phyloP scores from a whole-genome alignment of 2,329 filamentous ascomycete genomes.

The Phialemonium atrogriseum region DNA sequence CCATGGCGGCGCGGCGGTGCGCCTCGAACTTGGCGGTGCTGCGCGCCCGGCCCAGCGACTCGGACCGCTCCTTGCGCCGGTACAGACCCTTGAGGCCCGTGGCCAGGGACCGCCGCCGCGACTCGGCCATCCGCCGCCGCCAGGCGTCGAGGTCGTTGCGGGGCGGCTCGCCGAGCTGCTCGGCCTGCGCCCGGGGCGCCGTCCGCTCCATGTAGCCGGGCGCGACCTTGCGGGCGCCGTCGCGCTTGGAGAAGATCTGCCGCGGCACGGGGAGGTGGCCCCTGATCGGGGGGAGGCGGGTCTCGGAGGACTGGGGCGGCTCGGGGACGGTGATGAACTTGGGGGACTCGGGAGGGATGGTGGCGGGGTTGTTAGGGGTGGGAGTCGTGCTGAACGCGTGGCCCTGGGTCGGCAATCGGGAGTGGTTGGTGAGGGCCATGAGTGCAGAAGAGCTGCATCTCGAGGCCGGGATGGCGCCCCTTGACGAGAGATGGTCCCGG shows the following conservation, averaged over 20 bases:
- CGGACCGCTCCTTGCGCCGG: constrained; percentile 46
- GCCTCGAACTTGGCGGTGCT: constrained; percentile 34
- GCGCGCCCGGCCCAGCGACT: constrained; percentile 20
- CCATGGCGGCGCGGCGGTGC: constrained; percentile 41
- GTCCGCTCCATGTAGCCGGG: constrained; percentile 52
- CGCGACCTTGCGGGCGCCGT: constrained; percentile 50
- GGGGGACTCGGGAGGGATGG: constrained; percentile 76
- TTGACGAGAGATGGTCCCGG: constrained; percentile 11
- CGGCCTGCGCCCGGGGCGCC: constrained; percentile 43
- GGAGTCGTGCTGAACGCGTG: constrained; percentile 16
- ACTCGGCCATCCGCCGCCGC: constrained; percentile 65
- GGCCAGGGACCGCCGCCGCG: constrained; percentile 62
- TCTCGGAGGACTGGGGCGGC: constrained; percentile 60
- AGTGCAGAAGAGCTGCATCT: constrained; percentile 4
- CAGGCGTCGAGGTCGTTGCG: constrained; percentile 40
- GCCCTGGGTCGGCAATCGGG: neutral
- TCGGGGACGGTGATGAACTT: constrained; percentile 76
- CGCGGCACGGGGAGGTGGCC: constrained; percentile 79
- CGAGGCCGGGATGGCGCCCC: constrained; percentile 3
- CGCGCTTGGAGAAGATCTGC: constrained; percentile 58
- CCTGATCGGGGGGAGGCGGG: constrained; percentile 44
- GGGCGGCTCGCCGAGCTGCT: constrained; percentile 24
- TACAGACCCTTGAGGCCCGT: constrained; percentile 65
- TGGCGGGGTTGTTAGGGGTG: constrained; percentile 28
- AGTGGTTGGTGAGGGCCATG: neutral